phyloP scores from a whole-genome alignment of 768 basidiomycete genomes.

The Phylloporus arenicola region DNA sequence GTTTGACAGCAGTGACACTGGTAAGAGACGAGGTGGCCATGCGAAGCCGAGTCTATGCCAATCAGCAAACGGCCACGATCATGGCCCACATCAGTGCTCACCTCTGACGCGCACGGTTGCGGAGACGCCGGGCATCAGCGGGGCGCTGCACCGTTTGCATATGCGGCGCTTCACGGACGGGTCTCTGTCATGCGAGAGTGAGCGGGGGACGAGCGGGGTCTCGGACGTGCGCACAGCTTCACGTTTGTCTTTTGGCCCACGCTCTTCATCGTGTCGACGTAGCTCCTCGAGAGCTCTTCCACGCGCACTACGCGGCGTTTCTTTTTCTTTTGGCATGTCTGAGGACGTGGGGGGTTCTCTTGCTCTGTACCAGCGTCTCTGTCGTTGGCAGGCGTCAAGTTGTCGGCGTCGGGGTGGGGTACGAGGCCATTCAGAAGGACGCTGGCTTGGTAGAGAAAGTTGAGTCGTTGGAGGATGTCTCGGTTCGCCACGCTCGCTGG shows the following conservation, averaged over 20 bases:
- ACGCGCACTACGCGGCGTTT: slow-evolving; percentile 28
- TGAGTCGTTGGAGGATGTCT: slow-evolving; percentile 78
- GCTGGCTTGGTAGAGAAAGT: slow-evolving; percentile 82
- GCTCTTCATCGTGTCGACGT: slow-evolving; percentile 58
- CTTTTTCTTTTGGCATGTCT: slow-evolving; percentile 9
- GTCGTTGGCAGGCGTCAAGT: not conserved
- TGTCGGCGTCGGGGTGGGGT: slow-evolving; percentile 3
- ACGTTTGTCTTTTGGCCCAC: slow-evolving; percentile 75
- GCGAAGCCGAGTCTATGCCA: slow-evolving; percentile 38
- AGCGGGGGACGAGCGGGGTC: not conserved
- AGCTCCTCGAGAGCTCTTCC: slow-evolving; percentile 57
- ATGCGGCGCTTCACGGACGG: slow-evolving; percentile 77
- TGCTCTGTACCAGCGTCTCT: not conserved
- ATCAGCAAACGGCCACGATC: slow-evolving; percentile 8
- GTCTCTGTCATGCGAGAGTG: slow-evolving; percentile 47
- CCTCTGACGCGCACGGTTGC: slow-evolving; percentile 61
- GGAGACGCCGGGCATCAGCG: slow-evolving; percentile 65
- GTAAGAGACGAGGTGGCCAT: slow-evolving; percentile 53
- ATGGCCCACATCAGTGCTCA: slow-evolving; percentile 27
- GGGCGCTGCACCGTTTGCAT: slow-evolving; percentile 61
- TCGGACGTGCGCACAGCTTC: slow-evolving; percentile 51
- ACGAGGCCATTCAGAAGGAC: slow-evolving; percentile 48
- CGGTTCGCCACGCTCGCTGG: slow-evolving; percentile 55
- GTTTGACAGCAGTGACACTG: slow-evolving; percentile 56
- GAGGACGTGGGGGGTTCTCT: not conserved